Conservation (phyloP, 2,329 filamentous ascomycete genomes). For the Decorospora gaudefroyi region DNA sequence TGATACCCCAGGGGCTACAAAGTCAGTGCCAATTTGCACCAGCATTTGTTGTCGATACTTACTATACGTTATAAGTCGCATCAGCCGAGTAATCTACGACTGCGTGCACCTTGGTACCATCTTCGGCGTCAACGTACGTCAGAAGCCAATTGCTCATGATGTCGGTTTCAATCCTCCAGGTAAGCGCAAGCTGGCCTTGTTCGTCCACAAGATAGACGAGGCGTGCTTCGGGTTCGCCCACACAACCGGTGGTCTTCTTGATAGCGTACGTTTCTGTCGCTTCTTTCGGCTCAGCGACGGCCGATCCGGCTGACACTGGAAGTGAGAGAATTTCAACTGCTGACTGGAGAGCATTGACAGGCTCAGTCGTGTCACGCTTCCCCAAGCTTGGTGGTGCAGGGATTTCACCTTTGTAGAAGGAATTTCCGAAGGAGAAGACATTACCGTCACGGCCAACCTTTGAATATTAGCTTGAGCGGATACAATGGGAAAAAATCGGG, state of each 20-base stretch:
- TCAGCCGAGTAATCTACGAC: slow-evolving; percentile 63
- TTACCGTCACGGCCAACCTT: slow-evolving; percentile 58
- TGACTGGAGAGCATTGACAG: slow-evolving; percentile 52
- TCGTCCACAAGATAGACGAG: slow-evolving; percentile 60
- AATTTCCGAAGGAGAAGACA: slow-evolving; percentile 63
- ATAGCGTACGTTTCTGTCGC: slow-evolving; percentile 52
- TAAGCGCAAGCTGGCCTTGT: slow-evolving; percentile 55
- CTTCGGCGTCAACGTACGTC: slow-evolving; percentile 60
- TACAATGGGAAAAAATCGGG: background rate
- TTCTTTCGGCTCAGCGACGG: slow-evolving; percentile 48
- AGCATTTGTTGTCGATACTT: slow-evolving; percentile 16
- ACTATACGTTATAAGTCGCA: slow-evolving; percentile 61
- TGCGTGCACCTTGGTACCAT: slow-evolving; percentile 55
- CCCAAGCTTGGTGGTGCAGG: slow-evolving; percentile 45
- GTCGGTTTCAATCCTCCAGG: slow-evolving; percentile 65
- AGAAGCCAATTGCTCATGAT: slow-evolving; percentile 62
- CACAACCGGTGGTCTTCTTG: slow-evolving; percentile 55
- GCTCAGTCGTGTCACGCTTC: slow-evolving; percentile 52
- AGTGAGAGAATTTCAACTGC: slow-evolving; percentile 50
- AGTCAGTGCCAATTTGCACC: slow-evolving; percentile 8
- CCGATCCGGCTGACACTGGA: slow-evolving; percentile 49
- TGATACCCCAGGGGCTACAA: slow-evolving; percentile 54
- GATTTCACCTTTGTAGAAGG: slow-evolving; percentile 53
- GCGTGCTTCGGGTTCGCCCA: slow-evolving; percentile 59
- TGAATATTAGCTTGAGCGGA: background rate